phyloP scores from a whole-genome alignment of 2,329 filamentous ascomycete genomes.

The Fusarium sp. region DNA sequence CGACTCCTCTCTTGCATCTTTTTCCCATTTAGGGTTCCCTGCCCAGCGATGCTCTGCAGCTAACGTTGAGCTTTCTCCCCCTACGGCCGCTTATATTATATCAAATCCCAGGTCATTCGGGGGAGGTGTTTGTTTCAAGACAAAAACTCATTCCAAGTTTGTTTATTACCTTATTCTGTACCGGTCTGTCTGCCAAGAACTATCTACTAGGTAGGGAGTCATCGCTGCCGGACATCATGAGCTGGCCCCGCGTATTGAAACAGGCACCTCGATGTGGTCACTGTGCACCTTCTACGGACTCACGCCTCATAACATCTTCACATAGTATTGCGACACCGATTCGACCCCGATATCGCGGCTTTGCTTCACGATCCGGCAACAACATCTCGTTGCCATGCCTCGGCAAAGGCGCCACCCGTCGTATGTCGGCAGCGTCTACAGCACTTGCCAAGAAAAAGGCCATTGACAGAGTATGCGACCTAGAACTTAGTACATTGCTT shows the following conservation, averaged over 20 bases:
- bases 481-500: not conserved
- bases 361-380: conserved; percentile 22
- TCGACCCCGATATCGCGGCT: conserved; percentile 19
- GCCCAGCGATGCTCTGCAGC: conserved; percentile 36
- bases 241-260: conserved; percentile 52
- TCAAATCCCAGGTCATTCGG: conserved; percentile 31
- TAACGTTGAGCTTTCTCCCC: conserved; percentile 25
- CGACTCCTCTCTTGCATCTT: not conserved
- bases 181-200: not conserved
- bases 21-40: not conserved
- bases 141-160: conserved; percentile 1
- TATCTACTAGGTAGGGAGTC: conserved; percentile 3
- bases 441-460: conserved; percentile 45
- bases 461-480: conserved; percentile 45
- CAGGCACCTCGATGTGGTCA: conserved; percentile 47
- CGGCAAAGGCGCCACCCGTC: conserved; percentile 34
- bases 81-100: conserved; percentile 29
- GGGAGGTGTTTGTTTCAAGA: conserved; percentile 19
- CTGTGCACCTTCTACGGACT: conserved; percentile 19
- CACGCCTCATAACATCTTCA: not conserved
- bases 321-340: not conserved
- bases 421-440: conserved; percentile 44
- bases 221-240: conserved; percentile 48
- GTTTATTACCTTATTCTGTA: conserved; percentile 7
- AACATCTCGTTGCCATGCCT: conserved; percentile 8